Percentiles rank a stretch among this genome's conserved stretches.
These are phyloP conservation scores for Fusarium pseudocircinatum DNA, from an alignment of 2,329 filamentous ascomycete species.

Conservation along the genomic window DNA sequence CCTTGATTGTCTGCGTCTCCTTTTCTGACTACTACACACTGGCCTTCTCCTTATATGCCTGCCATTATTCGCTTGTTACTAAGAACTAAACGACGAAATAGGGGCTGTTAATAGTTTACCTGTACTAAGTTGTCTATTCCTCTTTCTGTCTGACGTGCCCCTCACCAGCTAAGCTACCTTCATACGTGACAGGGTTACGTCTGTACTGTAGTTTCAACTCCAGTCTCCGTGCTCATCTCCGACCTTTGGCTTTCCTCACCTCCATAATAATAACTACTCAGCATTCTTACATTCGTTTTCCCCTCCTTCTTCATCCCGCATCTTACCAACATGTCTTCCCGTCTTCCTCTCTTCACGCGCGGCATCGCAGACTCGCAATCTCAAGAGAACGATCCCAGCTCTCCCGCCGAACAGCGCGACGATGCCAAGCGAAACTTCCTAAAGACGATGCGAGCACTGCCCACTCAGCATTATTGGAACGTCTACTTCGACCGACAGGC, in stretches of 20 bases:
- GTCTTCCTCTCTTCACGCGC: slow-evolving; percentile 69
- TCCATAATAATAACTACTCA: not conserved
- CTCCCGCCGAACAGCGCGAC: slow-evolving; percentile 78
- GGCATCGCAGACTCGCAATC: slow-evolving; percentile 70
- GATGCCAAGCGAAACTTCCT: slow-evolving; percentile 86
- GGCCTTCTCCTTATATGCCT: not conserved
- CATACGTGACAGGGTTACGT: slow-evolving; percentile 17
- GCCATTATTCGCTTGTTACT: not conserved
- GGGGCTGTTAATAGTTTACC: slow-evolving; percentile 8
- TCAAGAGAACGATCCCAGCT: slow-evolving; percentile 67
- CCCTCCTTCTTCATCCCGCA: not conserved
- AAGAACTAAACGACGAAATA: not conserved
- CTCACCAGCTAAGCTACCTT: slow-evolving; percentile 22
- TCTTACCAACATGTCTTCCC: slow-evolving; percentile 59
- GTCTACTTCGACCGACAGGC: slow-evolving; percentile 72
- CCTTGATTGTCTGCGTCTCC: not conserved
- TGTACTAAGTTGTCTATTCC: slow-evolving; percentile 28
- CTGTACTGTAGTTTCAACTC: slow-evolving; percentile 15
- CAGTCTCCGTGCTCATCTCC: slow-evolving; percentile 26
- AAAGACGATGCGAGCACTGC: slow-evolving; percentile 75
- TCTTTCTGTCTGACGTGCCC: slow-evolving; percentile 39
- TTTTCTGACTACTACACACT: not conserved
- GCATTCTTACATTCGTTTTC: slow-evolving; percentile 28
- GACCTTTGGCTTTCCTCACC: slow-evolving; percentile 2
- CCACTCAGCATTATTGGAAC: slow-evolving; percentile 83